Percentiles rank a stretch among this genome's conserved stretches.
phyloP scores from a whole-genome alignment of 2,329 filamentous ascomycete genomes.

The Colletotrichum limetticola region DNA sequence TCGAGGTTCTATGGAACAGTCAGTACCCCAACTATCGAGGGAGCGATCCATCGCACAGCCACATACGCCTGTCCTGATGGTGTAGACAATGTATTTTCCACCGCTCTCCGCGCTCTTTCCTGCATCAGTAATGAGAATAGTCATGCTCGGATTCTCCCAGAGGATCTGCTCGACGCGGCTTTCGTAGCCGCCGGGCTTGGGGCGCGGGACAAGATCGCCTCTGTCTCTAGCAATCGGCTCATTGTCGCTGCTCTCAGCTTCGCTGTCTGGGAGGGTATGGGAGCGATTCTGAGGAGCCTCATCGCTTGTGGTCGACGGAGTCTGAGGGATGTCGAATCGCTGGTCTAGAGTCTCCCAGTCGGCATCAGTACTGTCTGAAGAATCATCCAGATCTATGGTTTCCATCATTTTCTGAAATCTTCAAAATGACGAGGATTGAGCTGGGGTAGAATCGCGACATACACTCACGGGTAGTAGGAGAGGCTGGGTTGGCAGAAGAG shows the following conservation, averaged over 20 bases:
- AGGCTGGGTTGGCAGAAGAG: slow-evolving; percentile 72
- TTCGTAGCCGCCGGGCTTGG: slow-evolving; percentile 88
- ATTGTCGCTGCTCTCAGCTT: slow-evolving; percentile 61
- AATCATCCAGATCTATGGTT: slow-evolving; percentile 48
- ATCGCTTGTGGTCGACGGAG: slow-evolving; percentile 76
- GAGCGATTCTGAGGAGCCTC: slow-evolving; percentile 65
- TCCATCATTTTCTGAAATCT: slow-evolving; percentile 48
- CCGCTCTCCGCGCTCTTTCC: slow-evolving; percentile 95
- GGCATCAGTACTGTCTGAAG: slow-evolving; percentile 52
- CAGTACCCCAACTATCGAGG: neutral
- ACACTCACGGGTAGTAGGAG: slow-evolving; percentile 66
- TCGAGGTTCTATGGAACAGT: slow-evolving; percentile 79
- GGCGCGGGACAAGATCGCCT: slow-evolving; percentile 61
- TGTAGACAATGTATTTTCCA: slow-evolving; percentile 95
- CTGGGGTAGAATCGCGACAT: slow-evolving; percentile 3
- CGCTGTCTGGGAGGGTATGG: slow-evolving; percentile 50
- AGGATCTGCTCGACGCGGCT: slow-evolving; percentile 98
- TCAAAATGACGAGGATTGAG: neutral
- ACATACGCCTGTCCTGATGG: slow-evolving; percentile 90
- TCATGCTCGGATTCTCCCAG: slow-evolving; percentile 90
- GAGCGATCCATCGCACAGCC: slow-evolving; percentile 20
- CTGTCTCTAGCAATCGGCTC: slow-evolving; percentile 47
- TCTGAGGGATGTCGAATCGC: slow-evolving; percentile 75
- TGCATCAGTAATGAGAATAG: slow-evolving; percentile 92
- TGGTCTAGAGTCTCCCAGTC: slow-evolving; percentile 60